Percentiles rank a stretch among this genome's conserved stretches.
These are phyloP conservation scores for Cordia subcordata DNA, from an alignment of 257 asterid genomes.

Conservation along the genomic window DNA sequence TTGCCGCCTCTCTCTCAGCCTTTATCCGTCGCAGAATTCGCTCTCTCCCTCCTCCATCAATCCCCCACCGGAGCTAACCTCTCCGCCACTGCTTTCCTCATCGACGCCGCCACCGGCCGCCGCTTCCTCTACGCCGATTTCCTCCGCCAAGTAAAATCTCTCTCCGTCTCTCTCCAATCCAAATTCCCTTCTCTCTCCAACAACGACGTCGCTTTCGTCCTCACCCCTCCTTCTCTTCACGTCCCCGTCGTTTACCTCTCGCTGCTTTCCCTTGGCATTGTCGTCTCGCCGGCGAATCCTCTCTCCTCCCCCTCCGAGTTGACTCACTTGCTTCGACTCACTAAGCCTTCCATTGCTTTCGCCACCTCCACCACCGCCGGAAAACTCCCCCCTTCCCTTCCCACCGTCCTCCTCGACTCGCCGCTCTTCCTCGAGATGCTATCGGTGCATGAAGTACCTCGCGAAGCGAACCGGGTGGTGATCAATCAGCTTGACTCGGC, in stretches of 20 bases:
- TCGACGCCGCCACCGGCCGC: constrained; percentile 53
- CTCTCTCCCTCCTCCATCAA: constrained; percentile 58
- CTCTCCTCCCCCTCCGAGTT: constrained; percentile 58
- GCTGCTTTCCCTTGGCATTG: constrained; percentile 63
- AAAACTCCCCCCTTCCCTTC: constrained; percentile 37
- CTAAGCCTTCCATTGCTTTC: constrained; percentile 55
- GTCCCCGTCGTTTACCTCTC: constrained; percentile 74
- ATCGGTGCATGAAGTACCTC: background rate
- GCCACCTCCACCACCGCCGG: constrained; percentile 30
- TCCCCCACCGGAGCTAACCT: constrained; percentile 35
- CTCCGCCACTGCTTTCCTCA: constrained; percentile 60
- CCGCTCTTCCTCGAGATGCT: constrained; percentile 51
- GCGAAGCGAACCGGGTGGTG: constrained; percentile 4
- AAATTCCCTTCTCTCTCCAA: constrained; percentile 40
- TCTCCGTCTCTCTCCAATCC: constrained; percentile 44
- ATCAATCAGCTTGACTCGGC: constrained; percentile 57
- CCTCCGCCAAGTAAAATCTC: constrained; percentile 45
- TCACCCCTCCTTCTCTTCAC: constrained; percentile 65
- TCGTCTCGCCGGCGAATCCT: constrained; percentile 79
- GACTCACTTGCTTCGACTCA: constrained; percentile 47
- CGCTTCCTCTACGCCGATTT: constrained; percentile 48
- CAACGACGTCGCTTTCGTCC: constrained; percentile 67
- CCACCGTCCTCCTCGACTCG: constrained; percentile 48
- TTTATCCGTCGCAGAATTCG: constrained; percentile 43
- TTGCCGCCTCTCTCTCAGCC: constrained; percentile 54